phyloP scores from a whole-genome alignment of 805 yeast genomes.

The Sugiyamaella qingdaonensis region DNA sequence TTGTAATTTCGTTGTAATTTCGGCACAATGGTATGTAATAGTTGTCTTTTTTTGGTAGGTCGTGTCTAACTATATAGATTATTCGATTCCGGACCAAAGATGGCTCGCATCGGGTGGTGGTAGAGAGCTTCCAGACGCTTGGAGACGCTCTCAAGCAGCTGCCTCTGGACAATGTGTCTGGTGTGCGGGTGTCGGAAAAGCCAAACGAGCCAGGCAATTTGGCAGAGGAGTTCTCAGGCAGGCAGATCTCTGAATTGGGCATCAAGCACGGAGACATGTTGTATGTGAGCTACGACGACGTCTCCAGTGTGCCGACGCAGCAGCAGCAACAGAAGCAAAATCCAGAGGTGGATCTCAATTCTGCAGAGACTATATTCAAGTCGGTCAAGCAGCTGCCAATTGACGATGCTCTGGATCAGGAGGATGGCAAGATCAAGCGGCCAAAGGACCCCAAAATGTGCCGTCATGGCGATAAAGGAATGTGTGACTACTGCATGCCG shows the following conservation, averaged over 20 bases:
- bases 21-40: not conserved
- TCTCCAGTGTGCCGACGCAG: not conserved
- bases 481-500: slow-evolving; percentile 97
- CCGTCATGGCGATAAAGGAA: slow-evolving; percentile 86
- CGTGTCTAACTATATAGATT: slow-evolving; percentile 39
- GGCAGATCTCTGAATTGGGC: slow-evolving; percentile 33
- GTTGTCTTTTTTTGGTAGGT: not conserved
- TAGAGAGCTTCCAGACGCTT: slow-evolving; percentile 32
- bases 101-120: slow-evolving; percentile 70
- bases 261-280: slow-evolving; percentile 56
- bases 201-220: slow-evolving; percentile 45
- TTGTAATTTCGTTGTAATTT: not conserved
- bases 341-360: not conserved
- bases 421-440: slow-evolving; percentile 71
- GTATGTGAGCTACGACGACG: slow-evolving; percentile 37
- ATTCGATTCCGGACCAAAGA: slow-evolving; percentile 78
- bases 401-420: slow-evolving; percentile 61
- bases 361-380: slow-evolving; percentile 21
- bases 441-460: slow-evolving; percentile 55
- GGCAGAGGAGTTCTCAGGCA: slow-evolving; percentile 37
- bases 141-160: slow-evolving; percentile 9
- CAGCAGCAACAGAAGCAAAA: slow-evolving; percentile 23
- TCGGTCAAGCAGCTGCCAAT: slow-evolving; percentile 54
- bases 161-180: slow-evolving; percentile 32
- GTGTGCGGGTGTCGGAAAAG: slow-evolving; percentile 39